phyloP scores from a whole-genome alignment of 257 asterid species.

The Datura wrightii region DNA sequence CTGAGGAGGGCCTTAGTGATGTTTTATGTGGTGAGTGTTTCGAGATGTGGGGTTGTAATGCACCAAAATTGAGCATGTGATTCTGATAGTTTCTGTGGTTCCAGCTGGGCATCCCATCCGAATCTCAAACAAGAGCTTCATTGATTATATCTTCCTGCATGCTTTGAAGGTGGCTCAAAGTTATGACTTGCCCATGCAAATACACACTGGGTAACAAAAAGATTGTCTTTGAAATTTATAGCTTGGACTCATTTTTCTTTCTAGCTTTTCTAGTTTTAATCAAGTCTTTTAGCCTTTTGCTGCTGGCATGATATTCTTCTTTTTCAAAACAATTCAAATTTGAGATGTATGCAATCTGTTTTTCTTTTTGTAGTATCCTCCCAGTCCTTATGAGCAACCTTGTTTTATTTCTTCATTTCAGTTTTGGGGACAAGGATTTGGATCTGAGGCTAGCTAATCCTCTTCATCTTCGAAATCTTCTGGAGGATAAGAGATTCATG shows the following conservation, averaged over 20 bases:
- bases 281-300: not conserved
- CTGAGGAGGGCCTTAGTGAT: slow-evolving; percentile 71
- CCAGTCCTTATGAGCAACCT: slow-evolving; percentile 20
- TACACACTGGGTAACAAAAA: slow-evolving; percentile 84
- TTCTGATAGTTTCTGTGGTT: slow-evolving; percentile 44
- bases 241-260: not conserved
- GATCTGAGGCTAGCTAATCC: slow-evolving; percentile 91
- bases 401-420: slow-evolving; percentile 40
- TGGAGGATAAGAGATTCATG: slow-evolving; percentile 81
- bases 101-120: slow-evolving; percentile 78
- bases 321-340: not conserved
- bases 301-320: not conserved
- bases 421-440: slow-evolving; percentile 92
- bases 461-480: slow-evolving; percentile 86
- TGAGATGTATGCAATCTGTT: not conserved
- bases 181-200: slow-evolving; percentile 87
- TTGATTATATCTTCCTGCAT: slow-evolving; percentile 71
- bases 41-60: slow-evolving; percentile 25
- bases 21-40: slow-evolving; percentile 61
- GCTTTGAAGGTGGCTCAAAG: slow-evolving; percentile 82
- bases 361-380: slow-evolving; percentile 26
- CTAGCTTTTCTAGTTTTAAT: not conserved
- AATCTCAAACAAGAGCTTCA: slow-evolving; percentile 70
- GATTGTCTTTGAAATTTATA: not conserved
- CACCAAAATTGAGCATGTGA: slow-evolving; percentile 15